Base-by-base conservation (phyloP, 768 basidiomycete species). In the Mrakia hoshinonis region DNA sequence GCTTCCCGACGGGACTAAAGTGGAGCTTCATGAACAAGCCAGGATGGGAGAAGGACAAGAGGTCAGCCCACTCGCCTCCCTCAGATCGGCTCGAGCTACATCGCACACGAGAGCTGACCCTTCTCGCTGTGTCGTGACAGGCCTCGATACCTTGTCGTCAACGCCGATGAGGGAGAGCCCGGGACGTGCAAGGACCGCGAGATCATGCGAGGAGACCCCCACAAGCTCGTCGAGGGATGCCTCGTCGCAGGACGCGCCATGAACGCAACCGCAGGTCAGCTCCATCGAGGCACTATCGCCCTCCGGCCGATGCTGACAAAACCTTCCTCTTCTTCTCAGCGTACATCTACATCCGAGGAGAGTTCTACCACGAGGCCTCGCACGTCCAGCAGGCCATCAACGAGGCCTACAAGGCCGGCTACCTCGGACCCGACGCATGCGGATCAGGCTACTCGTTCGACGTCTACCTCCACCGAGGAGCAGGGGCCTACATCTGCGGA, bases 261-360 rank as follows among this genome's bases (percentile, higher is more conserved):
- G 95, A 98, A 98, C 81, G 95, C 94, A 48, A 93, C 80, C 58
- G 94, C 94, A 49, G 82, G 82, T 82, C 68, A 76, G 81, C 62
- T 38, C 38, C 24, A 11, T 46, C 62, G 6, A 18, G 31, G 29
- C 6, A 7, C 18, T 18, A 26, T 24, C 5, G 20, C n/a, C 6
- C 55, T n/a, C 29, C 43, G 46, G 60, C 31, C 51, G 4, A 26
- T 18, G 43, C 54, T 51, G 36, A 36, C 70, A 9, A 7, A 29
- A 29, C 9, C 26, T 20, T 67, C 26, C n/a, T 63, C 22, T 15
- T 66, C 36, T 6, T 31, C 15, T 67, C 73, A 81, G 95, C 95
- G n/a, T 99, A 98, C 84, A 98, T 99, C 81, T 99, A 99, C 82
- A 92, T 98, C 77, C 94, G 95, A 73, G 95, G 95, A 75, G 95